A percentile compares a stretch with the other conserved stretches of the same genome.
Conservation (phyloP, 352 stramenopile species). For the Globisporangium polare region DNA sequence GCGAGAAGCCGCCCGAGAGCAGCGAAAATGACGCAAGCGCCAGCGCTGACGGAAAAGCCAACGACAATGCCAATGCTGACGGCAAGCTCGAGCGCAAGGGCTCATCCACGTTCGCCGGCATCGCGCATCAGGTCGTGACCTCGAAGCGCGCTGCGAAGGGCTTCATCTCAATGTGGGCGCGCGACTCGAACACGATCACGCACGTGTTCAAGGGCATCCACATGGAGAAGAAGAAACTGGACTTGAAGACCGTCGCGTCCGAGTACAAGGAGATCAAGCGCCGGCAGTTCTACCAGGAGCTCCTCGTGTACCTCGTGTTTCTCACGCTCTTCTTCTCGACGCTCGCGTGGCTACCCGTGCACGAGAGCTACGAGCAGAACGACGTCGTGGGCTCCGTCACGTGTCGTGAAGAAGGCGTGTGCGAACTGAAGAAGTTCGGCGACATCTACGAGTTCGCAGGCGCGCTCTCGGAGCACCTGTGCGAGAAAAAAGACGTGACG, state of each 20-base stretch:
- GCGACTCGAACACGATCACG: constrained; percentile 32
- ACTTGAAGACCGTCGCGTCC: constrained; percentile 61
- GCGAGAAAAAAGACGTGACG: constrained; percentile 43
- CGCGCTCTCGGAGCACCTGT: constrained; percentile 50
- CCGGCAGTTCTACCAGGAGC: constrained; percentile 85
- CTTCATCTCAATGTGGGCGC: constrained; percentile 77
- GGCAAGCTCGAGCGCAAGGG: constrained; percentile 17
- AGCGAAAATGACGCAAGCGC: background rate
- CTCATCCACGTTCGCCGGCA: constrained; percentile 54
- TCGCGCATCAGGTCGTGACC: constrained; percentile 73
- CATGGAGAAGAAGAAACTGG: constrained; percentile 89
- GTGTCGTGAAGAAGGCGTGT: constrained; percentile 77
- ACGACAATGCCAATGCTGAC: background rate
- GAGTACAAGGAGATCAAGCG: constrained; percentile 89
- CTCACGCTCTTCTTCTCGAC: constrained; percentile 75
- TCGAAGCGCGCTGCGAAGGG: constrained; percentile 61
- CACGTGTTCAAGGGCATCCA: constrained; percentile 82
- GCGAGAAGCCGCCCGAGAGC: constrained; percentile 7
- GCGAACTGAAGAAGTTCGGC: constrained; percentile 66
- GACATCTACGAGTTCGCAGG: constrained; percentile 79
- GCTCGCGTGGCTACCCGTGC: constrained; percentile 71
- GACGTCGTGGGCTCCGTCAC: constrained; percentile 75
- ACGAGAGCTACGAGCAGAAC: constrained; percentile 84
- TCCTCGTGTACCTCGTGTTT: constrained; percentile 83
- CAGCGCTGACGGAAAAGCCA: background rate